phyloP scores from a whole-genome alignment of 2,329 filamentous ascomycete genomes.

The Fusarium compactum region DNA sequence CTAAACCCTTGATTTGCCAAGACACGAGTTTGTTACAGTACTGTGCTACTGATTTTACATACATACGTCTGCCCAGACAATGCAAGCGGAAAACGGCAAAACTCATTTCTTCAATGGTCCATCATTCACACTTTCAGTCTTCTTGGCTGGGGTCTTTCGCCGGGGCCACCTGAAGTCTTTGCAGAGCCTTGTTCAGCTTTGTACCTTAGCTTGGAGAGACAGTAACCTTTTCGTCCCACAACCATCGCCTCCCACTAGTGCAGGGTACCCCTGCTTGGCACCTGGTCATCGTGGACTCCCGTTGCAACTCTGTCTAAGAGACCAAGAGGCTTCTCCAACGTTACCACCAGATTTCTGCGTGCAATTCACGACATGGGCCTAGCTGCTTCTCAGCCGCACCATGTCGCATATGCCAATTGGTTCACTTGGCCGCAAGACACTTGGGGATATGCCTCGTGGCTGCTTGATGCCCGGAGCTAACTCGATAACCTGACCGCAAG shows the following conservation, averaged over 20 bases:
- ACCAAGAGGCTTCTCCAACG: slow-evolving; percentile 9
- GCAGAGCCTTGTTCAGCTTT: slow-evolving; percentile 26
- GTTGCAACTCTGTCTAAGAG: slow-evolving; percentile 24
- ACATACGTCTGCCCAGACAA: slow-evolving; percentile 35
- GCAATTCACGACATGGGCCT: slow-evolving; percentile 21
- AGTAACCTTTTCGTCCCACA: slow-evolving; percentile 29
- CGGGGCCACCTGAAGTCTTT: slow-evolving; percentile 26
- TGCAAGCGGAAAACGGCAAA: slow-evolving; percentile 31
- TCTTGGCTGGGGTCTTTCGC: slow-evolving; percentile 24
- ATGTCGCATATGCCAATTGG: slow-evolving; percentile 34
- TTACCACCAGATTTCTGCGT: slow-evolving; percentile 23
- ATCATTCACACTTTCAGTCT: slow-evolving; percentile 10
- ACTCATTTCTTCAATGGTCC: background rate
- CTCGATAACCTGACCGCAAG: slow-evolving; percentile 31
- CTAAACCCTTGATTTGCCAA: slow-evolving; percentile 20
- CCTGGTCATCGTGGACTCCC: slow-evolving; percentile 3
- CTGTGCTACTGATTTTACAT: slow-evolving; percentile 3
- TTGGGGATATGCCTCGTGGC: slow-evolving; percentile 41
- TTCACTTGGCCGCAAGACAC: background rate
- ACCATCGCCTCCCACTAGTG: slow-evolving; percentile 10
- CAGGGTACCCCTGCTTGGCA: slow-evolving; percentile 21
- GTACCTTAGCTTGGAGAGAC: slow-evolving; percentile 17
- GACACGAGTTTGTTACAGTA: background rate
- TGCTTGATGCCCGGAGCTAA: slow-evolving; percentile 27
- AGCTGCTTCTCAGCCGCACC: slow-evolving; percentile 45